Evolutionary conservation across 106 monocot species (phyloP), one percentile per base, ranked within the genome.

Genomic region (Dioscorea zingiberensis): DNA sequence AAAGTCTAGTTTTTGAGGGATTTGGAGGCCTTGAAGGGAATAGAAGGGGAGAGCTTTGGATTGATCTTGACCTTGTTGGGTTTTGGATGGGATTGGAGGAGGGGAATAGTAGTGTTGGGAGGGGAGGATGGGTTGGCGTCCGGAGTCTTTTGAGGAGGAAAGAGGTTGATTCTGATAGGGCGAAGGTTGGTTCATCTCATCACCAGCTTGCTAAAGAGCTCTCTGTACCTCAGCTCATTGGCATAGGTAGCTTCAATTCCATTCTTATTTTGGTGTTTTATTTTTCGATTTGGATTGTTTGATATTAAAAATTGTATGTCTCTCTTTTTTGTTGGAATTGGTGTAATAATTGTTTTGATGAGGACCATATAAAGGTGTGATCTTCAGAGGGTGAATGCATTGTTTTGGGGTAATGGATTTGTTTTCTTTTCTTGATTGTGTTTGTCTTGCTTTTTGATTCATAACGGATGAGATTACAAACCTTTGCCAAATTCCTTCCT

Each of bases 131-230:
- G 74, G 15, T 2, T 16, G 73, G 80, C 13, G 32, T 93, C 24
- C 61, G 65, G 44, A 74, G 68, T 54, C 60, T 93, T 69, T 67
- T 76, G 68, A 88, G 93, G 78, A 77, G 88, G 73, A 93, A 93
- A 49, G 83, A 85, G 71, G 85, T 83, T 49, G 91, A 91, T 69
- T 91, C 91, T 8, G 68, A 84, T 38, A 66, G 79, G 64, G 65
- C n/a, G 13, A 47, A 46, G 10, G 58, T 65, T 13, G 80, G 25
- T 28, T 71, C 27, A 13, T 71, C 63, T 2, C 74, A 66, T 17
- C 71, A 62, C 24, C 68, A 73, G 75, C 93, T 93, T 19, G 79
- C 87, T 15, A 88, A 85, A 79, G 82, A 78, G n/a, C 69, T 93
- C 16, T 93, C 93, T 59, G 61, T 93, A 59, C 21, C 69, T 19